Conservation (phyloP, 257 asterid genomes). For the Solanum virginianum region DNA sequence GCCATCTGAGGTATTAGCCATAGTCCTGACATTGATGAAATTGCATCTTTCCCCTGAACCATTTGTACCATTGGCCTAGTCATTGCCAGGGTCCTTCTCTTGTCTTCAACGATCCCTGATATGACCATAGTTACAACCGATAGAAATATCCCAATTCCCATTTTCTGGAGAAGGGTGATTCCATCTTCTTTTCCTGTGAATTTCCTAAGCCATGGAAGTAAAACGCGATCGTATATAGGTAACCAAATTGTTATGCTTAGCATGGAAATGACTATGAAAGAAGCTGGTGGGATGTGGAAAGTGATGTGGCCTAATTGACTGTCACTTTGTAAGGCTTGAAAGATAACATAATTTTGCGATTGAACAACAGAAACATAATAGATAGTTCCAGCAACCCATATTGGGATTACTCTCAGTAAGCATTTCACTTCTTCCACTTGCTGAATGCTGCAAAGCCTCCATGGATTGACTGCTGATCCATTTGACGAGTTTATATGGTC, state of each 20-base stretch:
- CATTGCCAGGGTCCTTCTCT: slow-evolving; percentile 13
- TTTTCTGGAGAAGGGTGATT: slow-evolving; percentile 11
- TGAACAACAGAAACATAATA: slow-evolving; percentile 6
- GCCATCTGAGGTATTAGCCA: slow-evolving; percentile 19
- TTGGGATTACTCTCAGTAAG: slow-evolving; percentile 10
- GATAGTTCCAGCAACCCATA: slow-evolving; percentile 11
- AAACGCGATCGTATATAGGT: slow-evolving; percentile 15
- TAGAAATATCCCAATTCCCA: slow-evolving; percentile 17
- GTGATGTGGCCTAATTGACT: neutral
- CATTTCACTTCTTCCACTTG: slow-evolving; percentile 28
- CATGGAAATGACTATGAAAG: slow-evolving; percentile 10
- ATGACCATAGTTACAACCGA: neutral
- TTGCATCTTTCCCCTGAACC: neutral
- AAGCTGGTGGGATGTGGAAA: slow-evolving; percentile 23
- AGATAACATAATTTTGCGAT: neutral
- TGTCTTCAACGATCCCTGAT: slow-evolving; percentile 14
- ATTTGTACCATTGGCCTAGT: slow-evolving; percentile 3
- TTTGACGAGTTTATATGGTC: slow-evolving; percentile 8
- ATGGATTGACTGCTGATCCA: slow-evolving; percentile 18
- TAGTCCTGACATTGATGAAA: slow-evolving; percentile 13
- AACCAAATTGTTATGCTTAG: slow-evolving; percentile 17
- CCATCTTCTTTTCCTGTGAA: slow-evolving; percentile 1
- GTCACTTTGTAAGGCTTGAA: slow-evolving; percentile 21
- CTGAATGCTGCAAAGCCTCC: slow-evolving; percentile 27
- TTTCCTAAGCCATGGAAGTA: slow-evolving; percentile 9